Percentiles rank a stretch among this genome's conserved stretches.
Evolutionary conservation across 352 stramenopile species (phyloP).

Genomic region (Pseudoperonospora humuli): DNA sequence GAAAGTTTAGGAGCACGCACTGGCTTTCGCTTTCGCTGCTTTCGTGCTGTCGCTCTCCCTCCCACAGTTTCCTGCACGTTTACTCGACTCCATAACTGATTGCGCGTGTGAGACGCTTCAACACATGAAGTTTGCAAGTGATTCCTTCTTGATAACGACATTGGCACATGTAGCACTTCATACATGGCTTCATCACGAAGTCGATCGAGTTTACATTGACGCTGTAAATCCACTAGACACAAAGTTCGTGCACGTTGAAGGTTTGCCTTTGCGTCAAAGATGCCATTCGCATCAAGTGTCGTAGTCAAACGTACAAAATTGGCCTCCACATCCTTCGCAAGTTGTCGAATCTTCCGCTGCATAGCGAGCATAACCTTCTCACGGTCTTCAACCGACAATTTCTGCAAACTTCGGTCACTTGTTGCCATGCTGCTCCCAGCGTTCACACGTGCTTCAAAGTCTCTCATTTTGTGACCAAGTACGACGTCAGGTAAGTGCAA

Average conservation of each 20-base stretch:
- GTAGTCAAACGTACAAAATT: conserved; percentile 41
- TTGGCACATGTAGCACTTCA: no score
- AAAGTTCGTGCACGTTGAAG: conserved; percentile 47
- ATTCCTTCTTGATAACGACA: no score
- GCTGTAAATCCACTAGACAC: conserved; percentile 64
- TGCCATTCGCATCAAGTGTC: conserved; percentile 48
- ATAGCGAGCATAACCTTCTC: conserved; percentile 66
- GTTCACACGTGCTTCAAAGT: conserved; percentile 66
- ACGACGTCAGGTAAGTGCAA: no score
- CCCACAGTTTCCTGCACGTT: no score
- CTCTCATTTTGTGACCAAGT: conserved; percentile 69
- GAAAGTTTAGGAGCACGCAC: no score
- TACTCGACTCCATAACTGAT: no score
- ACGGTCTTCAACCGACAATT: conserved; percentile 57
- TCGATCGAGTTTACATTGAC: conserved; percentile 47
- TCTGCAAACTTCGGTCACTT: conserved; percentile 41
- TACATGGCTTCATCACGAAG: conserved; percentile 54
- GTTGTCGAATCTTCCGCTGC: conserved; percentile 58
- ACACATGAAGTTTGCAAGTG: no score
- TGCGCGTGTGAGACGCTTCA: no score
- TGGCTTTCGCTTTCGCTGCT: no score
- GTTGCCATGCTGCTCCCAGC: conserved; percentile 28
- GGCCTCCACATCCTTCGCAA: conserved; percentile 48
- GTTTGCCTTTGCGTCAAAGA: conserved; percentile 60
- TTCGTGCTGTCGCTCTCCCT: no score